Evolutionary conservation across 2,329 filamentous ascomycete species (phyloP).

Genomic region (Ophiostoma populinum): DNA sequence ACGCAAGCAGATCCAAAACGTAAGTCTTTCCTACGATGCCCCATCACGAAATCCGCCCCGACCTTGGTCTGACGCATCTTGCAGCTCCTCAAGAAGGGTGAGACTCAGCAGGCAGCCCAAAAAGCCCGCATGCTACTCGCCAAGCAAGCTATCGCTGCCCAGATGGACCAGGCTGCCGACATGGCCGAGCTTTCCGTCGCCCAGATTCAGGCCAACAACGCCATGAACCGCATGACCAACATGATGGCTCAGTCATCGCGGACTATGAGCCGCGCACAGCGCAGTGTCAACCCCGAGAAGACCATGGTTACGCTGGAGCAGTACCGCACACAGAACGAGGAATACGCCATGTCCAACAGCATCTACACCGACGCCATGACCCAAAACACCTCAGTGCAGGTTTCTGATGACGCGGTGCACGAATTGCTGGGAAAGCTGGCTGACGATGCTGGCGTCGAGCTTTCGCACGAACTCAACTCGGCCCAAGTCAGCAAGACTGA

Average conservation of each 20-base stretch:
- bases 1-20: slow-evolving; percentile 45
- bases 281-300: slow-evolving; percentile 41
- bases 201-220: slow-evolving; percentile 47
- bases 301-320: slow-evolving; percentile 44
- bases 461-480: slow-evolving; percentile 54
- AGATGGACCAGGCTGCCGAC: slow-evolving; percentile 48
- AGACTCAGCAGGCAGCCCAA: slow-evolving; percentile 44
- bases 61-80: background rate
- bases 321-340: slow-evolving; percentile 44
- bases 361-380: slow-evolving; percentile 79
- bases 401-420: slow-evolving; percentile 73
- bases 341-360: slow-evolving; percentile 46
- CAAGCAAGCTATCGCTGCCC: slow-evolving; percentile 42
- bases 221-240: slow-evolving; percentile 47
- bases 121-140: slow-evolving; percentile 45
- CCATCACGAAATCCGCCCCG: too few species aligned
- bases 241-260: slow-evolving; percentile 44
- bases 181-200: slow-evolving; percentile 43
- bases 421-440: slow-evolving; percentile 70
- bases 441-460: slow-evolving; percentile 72
- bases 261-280: slow-evolving; percentile 41
- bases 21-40: slow-evolving; percentile 13
- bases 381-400: slow-evolving; percentile 53
- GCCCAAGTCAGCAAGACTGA: slow-evolving; percentile 39
- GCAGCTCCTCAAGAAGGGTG: slow-evolving; percentile 40